These are phyloP conservation scores for Guadua angustifolia DNA, from an alignment of 176 grass and related monocot genomes.

Conservation along the genomic window DNA sequence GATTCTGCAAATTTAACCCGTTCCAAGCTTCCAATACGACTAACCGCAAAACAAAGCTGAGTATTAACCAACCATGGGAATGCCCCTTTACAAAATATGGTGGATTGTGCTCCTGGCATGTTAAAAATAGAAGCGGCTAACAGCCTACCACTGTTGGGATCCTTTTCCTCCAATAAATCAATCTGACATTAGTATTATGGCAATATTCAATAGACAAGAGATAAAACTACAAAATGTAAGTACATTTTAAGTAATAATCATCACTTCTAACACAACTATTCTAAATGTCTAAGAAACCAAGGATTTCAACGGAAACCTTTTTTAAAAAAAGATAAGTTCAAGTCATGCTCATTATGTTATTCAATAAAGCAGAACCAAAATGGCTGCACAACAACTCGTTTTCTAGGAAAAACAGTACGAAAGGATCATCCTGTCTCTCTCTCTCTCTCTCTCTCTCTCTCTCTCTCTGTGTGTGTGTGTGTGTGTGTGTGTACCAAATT, in stretches of 20 bases:
- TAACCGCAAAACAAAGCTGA: background rate
- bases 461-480: background rate
- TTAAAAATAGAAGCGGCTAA: background rate
- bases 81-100: background rate
- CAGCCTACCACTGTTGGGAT: background rate
- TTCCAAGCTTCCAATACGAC: background rate
- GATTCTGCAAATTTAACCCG: conserved; percentile 11
- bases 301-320: background rate
- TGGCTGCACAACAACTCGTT: background rate
- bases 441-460: too few species aligned
- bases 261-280: background rate
- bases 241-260: background rate
- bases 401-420: background rate
- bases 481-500: background rate
- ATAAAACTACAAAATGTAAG: background rate
- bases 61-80: background rate
- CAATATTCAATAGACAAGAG: conserved; percentile 5
- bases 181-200: background rate
- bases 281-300: background rate
- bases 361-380: background rate
- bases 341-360: conserved; percentile 8
- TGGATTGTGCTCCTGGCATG: conserved; percentile 11
- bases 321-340: background rate
- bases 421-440: background rate
- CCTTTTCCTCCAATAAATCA: conserved; percentile 17